A percentile compares a stretch with the other conserved stretches of the same genome.
Conservation (phyloP, 306 rosid species). For the Casuarina glauca region DNA sequence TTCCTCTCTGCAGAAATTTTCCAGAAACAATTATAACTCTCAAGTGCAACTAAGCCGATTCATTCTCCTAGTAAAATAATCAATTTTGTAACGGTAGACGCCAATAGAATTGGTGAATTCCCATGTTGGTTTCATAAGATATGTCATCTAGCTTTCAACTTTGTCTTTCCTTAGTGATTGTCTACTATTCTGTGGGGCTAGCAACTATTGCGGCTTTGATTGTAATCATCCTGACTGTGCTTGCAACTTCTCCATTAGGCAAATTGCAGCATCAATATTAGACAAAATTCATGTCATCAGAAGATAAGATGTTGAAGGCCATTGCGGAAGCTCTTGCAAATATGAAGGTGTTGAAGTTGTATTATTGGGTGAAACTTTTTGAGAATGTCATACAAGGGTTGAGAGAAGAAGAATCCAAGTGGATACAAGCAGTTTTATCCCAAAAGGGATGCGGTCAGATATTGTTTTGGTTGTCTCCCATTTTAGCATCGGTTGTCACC, state of each 20-base stretch:
- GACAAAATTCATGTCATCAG: conserved; percentile 23
- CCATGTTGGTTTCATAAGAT: conserved; percentile 33
- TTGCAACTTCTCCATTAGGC: conserved; percentile 27
- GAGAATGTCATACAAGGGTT: conserved; percentile 18
- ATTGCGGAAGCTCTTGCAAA: conserved; percentile 31
- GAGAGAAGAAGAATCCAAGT: conserved; percentile 27
- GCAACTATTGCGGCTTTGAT: conserved; percentile 29
- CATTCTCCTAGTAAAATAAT: conserved; percentile 80
- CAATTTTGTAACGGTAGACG: conserved; percentile 80
- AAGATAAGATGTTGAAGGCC: conserved; percentile 28
- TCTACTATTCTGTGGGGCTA: conserved; percentile 29
- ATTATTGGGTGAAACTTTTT: conserved; percentile 37
- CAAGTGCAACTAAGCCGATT: conserved; percentile 50
- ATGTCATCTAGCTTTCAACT: conserved; percentile 33
- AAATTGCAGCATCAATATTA: conserved; percentile 33
- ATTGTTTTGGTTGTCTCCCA: conserved; percentile 32
- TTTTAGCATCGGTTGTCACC: conserved; percentile 18
- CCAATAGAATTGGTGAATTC: conserved; percentile 48
- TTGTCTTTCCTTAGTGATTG: conserved; percentile 18
- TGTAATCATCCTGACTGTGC: conserved; percentile 17
- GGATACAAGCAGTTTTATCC: conserved; percentile 9
- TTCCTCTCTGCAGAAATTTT: conserved; percentile 60
- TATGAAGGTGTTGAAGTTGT: conserved; percentile 40
- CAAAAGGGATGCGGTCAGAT: conserved; percentile 16
- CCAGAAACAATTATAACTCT: conserved; percentile 53